Evolutionary conservation across 495 filamentous ascomycete genomes (phyloP).

Genomic region (Aspergillus biplanus): DNA sequence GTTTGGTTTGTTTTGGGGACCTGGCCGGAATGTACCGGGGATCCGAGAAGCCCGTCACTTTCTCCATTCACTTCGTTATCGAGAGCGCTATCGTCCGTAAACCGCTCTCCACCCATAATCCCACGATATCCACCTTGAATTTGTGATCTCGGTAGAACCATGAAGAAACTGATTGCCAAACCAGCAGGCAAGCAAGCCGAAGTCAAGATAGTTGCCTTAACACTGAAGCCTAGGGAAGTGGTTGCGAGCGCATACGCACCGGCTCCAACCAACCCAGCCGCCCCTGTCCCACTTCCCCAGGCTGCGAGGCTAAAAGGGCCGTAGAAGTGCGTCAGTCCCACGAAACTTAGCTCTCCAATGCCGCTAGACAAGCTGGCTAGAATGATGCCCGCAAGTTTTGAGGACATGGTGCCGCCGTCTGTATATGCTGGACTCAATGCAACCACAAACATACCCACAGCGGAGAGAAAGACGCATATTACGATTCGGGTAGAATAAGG

Average conservation of each 20-base stretch:
- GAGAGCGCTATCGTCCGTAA: slow-evolving; percentile 38
- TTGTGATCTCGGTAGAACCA: slow-evolving; percentile 68
- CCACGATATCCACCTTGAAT: slow-evolving; percentile 47
- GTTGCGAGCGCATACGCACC: slow-evolving; percentile 86
- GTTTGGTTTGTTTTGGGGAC: slow-evolving; percentile 28
- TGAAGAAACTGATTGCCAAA: slow-evolving; percentile 87
- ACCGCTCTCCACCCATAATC: slow-evolving; percentile 42
- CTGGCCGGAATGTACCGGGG: slow-evolving; percentile 28
- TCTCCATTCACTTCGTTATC: slow-evolving; percentile 43
- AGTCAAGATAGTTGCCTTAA: slow-evolving; percentile 69
- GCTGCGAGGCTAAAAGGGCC: slow-evolving; percentile 86
- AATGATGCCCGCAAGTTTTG: slow-evolving; percentile 82
- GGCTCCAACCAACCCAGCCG: slow-evolving; percentile 83
- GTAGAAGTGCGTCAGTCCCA: slow-evolving; percentile 91
- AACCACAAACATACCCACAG: slow-evolving; percentile 84
- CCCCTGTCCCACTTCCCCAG: slow-evolving; percentile 93
- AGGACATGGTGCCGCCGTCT: slow-evolving; percentile 62
- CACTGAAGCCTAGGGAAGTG: slow-evolving; percentile 71
- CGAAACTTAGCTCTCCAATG: slow-evolving; percentile 84
- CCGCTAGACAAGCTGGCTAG: slow-evolving; percentile 84
- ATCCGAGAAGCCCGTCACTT: slow-evolving; percentile 44
- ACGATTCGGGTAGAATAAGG: slow-evolving; percentile 78
- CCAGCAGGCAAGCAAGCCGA: slow-evolving; percentile 78
- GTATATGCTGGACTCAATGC: slow-evolving; percentile 70
- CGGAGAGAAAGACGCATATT: slow-evolving; percentile 70